Evolutionary conservation across 768 basidiomycete species (phyloP), one percentile per base, ranked within the genome.

Genomic region (Lactarius evosmus): DNA sequence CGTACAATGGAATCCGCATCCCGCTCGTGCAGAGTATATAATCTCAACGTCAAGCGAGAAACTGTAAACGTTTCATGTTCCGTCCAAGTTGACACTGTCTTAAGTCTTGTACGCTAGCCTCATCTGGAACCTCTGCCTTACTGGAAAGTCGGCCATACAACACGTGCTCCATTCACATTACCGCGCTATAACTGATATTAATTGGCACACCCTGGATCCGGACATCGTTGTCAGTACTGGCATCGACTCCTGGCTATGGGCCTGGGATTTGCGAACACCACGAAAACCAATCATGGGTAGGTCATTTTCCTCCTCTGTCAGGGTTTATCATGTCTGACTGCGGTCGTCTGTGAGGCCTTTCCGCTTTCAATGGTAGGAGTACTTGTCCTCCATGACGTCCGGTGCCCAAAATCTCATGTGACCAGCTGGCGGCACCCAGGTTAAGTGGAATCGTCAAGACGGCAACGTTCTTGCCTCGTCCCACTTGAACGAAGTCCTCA

Each of bases 151-250:
- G 1, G 87, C 89, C 2, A 93, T 99, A 36, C 82, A 94, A 68
- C 85, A 91, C 64, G 87, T 93, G 34, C 80, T 98, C 5, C 87
- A 88, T 65, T 89, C 91, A 1, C 97, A 99, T 72, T 92, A 93
- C 66, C 87, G 96, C 51, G 94, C 95, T 5, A 95, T 99, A 59
- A 98, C 97, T 3, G 97, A 99, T 71, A 93, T 98, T 71, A 98
- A 99, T 72, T 99, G 96, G 96, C 92, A 94, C 70, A 88, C 89
- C 0, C 82, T 83, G 4, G 88, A 95, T 69, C 89, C 90, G 5
- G 86, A 97, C 62, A 79, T 86, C 14, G 90, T 98, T 19, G 88
- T 90, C 2, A 96, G 95, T 53, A 93, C 89, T 0, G 89, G 92
- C 0, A 89, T 99, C 56, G 97, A 99, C 72, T 88, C 95, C 0